Conservation (phyloP, 2,329 filamentous ascomycete genomes). For the Cercospora brassicicola region DNA sequence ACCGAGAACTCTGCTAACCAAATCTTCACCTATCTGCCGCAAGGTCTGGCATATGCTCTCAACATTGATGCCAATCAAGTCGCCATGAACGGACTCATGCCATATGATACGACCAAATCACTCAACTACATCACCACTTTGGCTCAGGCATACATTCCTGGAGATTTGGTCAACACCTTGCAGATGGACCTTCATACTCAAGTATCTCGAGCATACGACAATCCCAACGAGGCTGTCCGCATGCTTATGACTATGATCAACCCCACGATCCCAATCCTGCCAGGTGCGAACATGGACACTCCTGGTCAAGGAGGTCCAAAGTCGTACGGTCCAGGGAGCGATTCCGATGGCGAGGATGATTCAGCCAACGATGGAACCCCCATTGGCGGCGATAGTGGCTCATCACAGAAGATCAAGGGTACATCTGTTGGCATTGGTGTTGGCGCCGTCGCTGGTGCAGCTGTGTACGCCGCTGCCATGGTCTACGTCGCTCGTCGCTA, state of each 20-base stretch:
- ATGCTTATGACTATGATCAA: conserved; percentile 81
- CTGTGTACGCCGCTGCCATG: conserved; percentile 91
- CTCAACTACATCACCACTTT: conserved; percentile 80
- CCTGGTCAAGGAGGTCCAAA: conserved; percentile 41
- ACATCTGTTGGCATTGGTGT: conserved; percentile 70
- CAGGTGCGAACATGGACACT: conserved; percentile 47
- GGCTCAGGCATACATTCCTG: conserved; percentile 55
- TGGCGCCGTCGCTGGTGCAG: conserved; percentile 74
- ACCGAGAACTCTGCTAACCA: conserved; percentile 74
- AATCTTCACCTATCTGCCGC: conserved; percentile 76
- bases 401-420: conserved; percentile 60
- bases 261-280: conserved; percentile 70
- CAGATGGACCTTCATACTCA: conserved; percentile 69
- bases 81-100: conserved; percentile 69
- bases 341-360: conserved; percentile 34
- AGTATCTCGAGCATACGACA: conserved; percentile 72
- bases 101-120: conserved; percentile 68
- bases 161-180: conserved; percentile 56
- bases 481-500: conserved; percentile 88
- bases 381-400: conserved; percentile 52
- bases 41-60: conserved; percentile 68
- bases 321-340: conserved; percentile 43
- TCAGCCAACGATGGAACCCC: conserved; percentile 49
- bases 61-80: conserved; percentile 53
- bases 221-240: conserved; percentile 63